These are phyloP conservation scores for Stylonectria norvegica DNA, from an alignment of 2,329 filamentous ascomycete genomes.

Conservation along the genomic window DNA sequence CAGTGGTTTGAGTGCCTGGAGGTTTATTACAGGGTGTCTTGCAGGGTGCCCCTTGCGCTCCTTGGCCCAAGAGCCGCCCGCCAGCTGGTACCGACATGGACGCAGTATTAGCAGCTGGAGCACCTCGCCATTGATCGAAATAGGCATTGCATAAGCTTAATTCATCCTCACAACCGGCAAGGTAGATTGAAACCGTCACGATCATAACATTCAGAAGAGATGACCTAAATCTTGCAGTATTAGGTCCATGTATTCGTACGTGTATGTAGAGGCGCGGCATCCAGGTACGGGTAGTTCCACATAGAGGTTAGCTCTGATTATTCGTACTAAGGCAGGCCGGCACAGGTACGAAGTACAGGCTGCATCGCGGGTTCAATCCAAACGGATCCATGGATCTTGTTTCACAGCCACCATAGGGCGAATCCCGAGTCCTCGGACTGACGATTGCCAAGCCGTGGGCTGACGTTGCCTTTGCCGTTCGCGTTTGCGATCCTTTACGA, in stretches of 20 bases:
- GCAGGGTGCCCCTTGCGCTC: constrained; percentile 3
- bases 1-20: constrained; percentile 1
- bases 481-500: not conserved
- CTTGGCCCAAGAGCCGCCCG: not conserved
- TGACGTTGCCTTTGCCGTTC: constrained; percentile 13
- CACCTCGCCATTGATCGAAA: too few relatives aligned
- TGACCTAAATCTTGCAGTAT: too few relatives aligned
- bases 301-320: too few relatives aligned
- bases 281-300: too few relatives aligned
- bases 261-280: too few relatives aligned
- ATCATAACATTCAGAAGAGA: too few relatives aligned
- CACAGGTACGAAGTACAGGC: not conserved
- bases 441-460: constrained; percentile 22
- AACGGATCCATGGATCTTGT: constrained; percentile 19
- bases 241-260: too few relatives aligned
- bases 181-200: too few relatives aligned
- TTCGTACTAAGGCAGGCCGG: not conserved
- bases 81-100: too few relatives aligned
- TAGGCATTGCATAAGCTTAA: too few relatives aligned
- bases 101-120: too few relatives aligned
- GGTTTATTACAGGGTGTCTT: constrained; percentile 4
- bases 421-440: constrained; percentile 12
- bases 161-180: too few relatives aligned
- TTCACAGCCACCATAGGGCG: constrained; percentile 23
- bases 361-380: constrained; percentile 6